A percentile compares a stretch with the other conserved stretches of the same genome.
Evolutionary conservation across 768 basidiomycete species (phyloP).

Genomic region (Rhodosporidiobolus sp.): DNA sequence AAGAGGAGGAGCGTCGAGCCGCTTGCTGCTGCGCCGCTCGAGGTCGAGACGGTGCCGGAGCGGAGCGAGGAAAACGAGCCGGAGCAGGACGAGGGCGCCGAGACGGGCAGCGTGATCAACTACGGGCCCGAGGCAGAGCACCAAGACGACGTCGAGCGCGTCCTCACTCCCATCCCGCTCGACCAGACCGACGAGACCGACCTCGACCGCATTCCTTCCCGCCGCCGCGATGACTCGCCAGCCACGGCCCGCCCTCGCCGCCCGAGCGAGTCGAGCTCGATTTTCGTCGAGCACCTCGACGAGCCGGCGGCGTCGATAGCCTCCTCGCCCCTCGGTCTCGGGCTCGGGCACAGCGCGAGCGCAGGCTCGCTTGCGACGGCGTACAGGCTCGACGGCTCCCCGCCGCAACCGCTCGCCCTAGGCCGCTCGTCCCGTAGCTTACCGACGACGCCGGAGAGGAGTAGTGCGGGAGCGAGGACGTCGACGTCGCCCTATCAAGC

Average conservation of each 20-base stretch:
- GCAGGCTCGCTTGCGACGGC: not conserved
- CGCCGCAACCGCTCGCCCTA: not conserved
- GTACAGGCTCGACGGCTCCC: not conserved
- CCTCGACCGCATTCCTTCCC: no score
- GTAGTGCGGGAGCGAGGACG: not conserved
- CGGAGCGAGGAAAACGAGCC: not conserved
- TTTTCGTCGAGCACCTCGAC: conserved; percentile 17
- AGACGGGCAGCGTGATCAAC: not conserved
- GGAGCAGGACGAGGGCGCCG: not conserved
- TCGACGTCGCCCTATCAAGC: not conserved
- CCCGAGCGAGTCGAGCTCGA: not conserved
- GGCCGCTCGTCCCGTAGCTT: not conserved
- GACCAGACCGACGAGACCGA: not conserved
- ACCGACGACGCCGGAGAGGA: not conserved
- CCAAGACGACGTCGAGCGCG: conserved; percentile 16
- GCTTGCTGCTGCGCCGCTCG: not conserved
- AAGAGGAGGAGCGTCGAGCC: not conserved
- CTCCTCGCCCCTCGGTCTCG: not conserved
- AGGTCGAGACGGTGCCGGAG: not conserved
- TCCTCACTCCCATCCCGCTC: not conserved
- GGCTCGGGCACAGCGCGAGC: not conserved
- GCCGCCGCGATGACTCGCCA: not conserved
- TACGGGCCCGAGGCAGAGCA: not conserved
- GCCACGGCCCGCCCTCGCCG: not conserved
- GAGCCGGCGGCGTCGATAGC: not conserved